Percentiles rank a stretch among this genome's conserved stretches.
phyloP scores from a whole-genome alignment of 140 eudicot genomes.

The Bidens hawaiensis region DNA sequence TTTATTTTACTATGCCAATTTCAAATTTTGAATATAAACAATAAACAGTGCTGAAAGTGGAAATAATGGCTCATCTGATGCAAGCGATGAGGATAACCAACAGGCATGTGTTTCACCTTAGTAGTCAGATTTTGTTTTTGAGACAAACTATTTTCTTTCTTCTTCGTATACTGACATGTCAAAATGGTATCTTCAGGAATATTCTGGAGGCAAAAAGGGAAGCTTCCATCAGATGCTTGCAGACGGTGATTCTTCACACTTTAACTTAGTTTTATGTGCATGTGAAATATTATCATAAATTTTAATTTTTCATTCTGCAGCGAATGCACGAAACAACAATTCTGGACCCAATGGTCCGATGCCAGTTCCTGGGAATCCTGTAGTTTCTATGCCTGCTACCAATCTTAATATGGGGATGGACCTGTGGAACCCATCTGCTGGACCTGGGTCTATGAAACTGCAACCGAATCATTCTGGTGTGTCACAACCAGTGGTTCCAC shows the following conservation, averaged over 20 bases:
- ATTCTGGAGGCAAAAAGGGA: conserved; percentile 80
- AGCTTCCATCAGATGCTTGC: conserved; percentile 98
- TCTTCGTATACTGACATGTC: conserved; percentile 3
- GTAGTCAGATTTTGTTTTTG: not conserved
- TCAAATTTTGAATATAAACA: not conserved
- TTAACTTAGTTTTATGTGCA: not conserved
- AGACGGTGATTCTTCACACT: conserved; percentile 52
- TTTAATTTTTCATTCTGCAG: conserved; percentile 31
- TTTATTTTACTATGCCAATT: not conserved
- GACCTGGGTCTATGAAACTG: conserved; percentile 47
- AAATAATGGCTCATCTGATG: conserved; percentile 77
- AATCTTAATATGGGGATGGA: conserved; percentile 96
- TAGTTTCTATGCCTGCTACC: conserved; percentile 56
- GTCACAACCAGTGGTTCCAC: conserved; percentile 31
- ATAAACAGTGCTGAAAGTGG: conserved; percentile 80
- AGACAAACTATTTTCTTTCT: not conserved
- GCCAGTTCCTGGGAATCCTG: conserved; percentile 70
- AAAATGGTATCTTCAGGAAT: conserved; percentile 40
- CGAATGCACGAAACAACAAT: conserved; percentile 56
- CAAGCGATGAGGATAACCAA: conserved; percentile 65
- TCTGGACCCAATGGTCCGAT: conserved; percentile 39
- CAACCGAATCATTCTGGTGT: conserved; percentile 43
- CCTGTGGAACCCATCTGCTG: conserved; percentile 76
- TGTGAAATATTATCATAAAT: not conserved
- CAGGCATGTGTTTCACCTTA: conserved; percentile 34